Conservation (phyloP, 1,284 basidiomycete species). For the Ustilago cynodontis region DNA sequence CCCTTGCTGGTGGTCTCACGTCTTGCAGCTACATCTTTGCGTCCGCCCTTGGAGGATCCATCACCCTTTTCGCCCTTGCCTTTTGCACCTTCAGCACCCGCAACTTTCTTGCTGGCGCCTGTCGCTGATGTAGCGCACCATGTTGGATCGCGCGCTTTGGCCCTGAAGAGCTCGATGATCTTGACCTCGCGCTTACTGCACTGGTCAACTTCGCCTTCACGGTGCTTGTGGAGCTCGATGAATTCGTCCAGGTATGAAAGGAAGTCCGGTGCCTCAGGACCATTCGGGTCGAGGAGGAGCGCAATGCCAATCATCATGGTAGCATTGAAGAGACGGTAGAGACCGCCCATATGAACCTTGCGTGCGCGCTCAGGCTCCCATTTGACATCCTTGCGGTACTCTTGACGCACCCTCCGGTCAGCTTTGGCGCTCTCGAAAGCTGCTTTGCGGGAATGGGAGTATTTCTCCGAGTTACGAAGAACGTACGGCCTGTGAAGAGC, state of each 20-base stretch:
- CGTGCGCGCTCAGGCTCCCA: constrained; percentile 59
- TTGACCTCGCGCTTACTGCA: constrained; percentile 66
- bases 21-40: constrained; percentile 30
- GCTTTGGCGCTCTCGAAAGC: constrained; percentile 62
- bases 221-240: constrained; percentile 57
- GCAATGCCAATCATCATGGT: constrained; percentile 67
- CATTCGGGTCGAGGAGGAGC: constrained; percentile 60
- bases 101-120: constrained; percentile 22
- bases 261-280: constrained; percentile 54
- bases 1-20: constrained; percentile 24
- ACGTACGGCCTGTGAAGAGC: constrained; percentile 65
- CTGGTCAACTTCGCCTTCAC: constrained; percentile 58
- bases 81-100: constrained; percentile 10
- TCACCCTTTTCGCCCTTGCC: constrained; percentile 16
- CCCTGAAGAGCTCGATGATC: constrained; percentile 65
- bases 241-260: constrained; percentile 62
- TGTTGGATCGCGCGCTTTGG: constrained; percentile 60
- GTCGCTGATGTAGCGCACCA: constrained; percentile 62
- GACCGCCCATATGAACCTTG: constrained; percentile 62
- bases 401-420: constrained; percentile 59
- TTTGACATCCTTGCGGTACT: constrained; percentile 61
- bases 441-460: constrained; percentile 57
- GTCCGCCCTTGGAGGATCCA: constrained; percentile 1
- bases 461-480: constrained; percentile 60
- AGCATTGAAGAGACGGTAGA: constrained; percentile 65